A percentile compares a stretch with the other conserved stretches of the same genome.
These are phyloP conservation scores for Garcia nutans DNA, from an alignment of 345 rosid genomes.

Conservation along the genomic window DNA sequence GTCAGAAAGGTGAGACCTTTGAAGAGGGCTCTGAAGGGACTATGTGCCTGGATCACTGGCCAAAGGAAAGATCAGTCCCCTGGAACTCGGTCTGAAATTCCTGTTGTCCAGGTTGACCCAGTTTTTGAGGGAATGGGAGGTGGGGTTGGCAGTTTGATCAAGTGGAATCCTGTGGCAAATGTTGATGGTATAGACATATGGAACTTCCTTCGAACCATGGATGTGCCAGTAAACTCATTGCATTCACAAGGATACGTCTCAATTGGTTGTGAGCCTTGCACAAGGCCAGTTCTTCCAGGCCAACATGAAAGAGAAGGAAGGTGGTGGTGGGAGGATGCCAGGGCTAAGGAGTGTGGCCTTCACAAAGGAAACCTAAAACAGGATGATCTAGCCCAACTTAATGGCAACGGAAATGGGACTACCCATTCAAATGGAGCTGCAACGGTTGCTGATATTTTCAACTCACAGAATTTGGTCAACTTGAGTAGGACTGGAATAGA, in stretches of 20 bases:
- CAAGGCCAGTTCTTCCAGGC: conserved; percentile 89
- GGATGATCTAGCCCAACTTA: conserved; percentile 35
- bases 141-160: conserved; percentile 82
- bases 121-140: conserved; percentile 89
- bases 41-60: conserved; percentile 95
- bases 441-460: conserved; percentile 55
- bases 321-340: conserved; percentile 99
- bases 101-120: conserved; percentile 88
- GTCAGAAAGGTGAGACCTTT: conserved; percentile 94
- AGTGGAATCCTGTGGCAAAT: conserved; percentile 96
- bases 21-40: conserved; percentile 83
- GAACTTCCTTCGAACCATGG: conserved; percentile 82
- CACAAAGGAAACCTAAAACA: conserved; percentile 82
- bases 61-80: conserved; percentile 97
- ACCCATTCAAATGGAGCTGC: conserved; percentile 32
- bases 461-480: conserved; percentile 54
- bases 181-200: conserved; percentile 71
- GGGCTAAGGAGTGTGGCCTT: conserved; percentile 94
- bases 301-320: conserved; percentile 99
- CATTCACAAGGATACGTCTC: conserved; percentile 81
- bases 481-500: conserved; percentile 76
- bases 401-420: conserved; percentile 43
- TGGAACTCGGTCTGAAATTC: conserved; percentile 81
- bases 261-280: conserved; percentile 98
- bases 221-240: conserved; percentile 77